Evolutionary conservation across 2,329 filamentous ascomycete genomes (phyloP).

Genomic region (Fusarium oxysporum): DNA sequence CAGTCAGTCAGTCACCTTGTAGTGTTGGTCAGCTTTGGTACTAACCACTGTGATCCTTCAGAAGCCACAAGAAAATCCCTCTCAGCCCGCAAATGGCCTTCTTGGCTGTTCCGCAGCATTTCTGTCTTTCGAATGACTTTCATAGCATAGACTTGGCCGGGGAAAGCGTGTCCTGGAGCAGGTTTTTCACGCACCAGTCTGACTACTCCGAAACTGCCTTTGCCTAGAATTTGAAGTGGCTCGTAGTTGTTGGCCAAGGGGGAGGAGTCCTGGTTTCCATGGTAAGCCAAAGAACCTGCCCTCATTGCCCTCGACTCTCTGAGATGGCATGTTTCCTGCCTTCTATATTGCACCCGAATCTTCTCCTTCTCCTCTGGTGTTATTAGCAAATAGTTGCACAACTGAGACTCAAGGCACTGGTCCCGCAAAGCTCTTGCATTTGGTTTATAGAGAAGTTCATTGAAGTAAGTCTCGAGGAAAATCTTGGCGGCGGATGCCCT

Average conservation of each 20-base stretch:
- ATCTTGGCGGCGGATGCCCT: constrained; percentile 83
- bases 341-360: constrained; percentile 69
- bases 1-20: not conserved
- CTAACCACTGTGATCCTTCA: constrained; percentile 83
- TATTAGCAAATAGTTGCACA: constrained; percentile 67
- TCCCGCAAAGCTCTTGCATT: constrained; percentile 47
- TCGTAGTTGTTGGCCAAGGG: constrained; percentile 69
- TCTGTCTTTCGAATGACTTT: constrained; percentile 95
- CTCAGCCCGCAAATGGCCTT: constrained; percentile 91
- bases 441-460: constrained; percentile 69
- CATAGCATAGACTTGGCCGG: constrained; percentile 84
- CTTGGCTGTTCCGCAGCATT: constrained; percentile 91
- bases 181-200: constrained; percentile 79
- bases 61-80: constrained; percentile 91
- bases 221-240: constrained; percentile 83
- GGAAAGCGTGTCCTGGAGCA: constrained; percentile 43
- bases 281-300: constrained; percentile 59
- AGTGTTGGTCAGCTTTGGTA: not conserved
- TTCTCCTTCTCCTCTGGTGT: constrained; percentile 65
- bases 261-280: constrained; percentile 1
- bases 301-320: constrained; percentile 79
- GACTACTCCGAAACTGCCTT: constrained; percentile 95
- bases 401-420: constrained; percentile 57
- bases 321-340: constrained; percentile 78
- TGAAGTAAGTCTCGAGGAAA: constrained; percentile 86